Evolutionary conservation across 2,329 filamentous ascomycete genomes (phyloP).

Genomic region (Ambrosiella cleistominuta): DNA sequence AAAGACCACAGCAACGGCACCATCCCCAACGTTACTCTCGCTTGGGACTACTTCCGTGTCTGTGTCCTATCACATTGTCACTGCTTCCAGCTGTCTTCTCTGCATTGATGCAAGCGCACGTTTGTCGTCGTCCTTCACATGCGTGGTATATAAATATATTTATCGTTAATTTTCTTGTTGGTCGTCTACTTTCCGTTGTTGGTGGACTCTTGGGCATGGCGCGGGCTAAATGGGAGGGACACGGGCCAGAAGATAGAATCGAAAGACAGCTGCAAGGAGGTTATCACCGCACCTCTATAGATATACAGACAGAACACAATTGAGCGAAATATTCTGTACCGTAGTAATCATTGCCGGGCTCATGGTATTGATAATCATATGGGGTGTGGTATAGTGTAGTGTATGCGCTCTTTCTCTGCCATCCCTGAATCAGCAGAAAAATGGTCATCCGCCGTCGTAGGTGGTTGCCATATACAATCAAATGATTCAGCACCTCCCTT

Average conservation of each 20-base stretch:
- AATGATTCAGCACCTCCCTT: no score
- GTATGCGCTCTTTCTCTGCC: no score
- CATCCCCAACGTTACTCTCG: not conserved
- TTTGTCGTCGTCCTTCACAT: not conserved
- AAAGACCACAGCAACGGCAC: not conserved
- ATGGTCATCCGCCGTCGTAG: no score
- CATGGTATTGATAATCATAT: no score
- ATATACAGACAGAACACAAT: not conserved
- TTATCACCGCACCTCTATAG: not conserved
- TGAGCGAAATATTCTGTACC: no score
- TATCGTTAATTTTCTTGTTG: not conserved
- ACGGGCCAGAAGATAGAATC: not conserved
- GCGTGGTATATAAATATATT: not conserved
- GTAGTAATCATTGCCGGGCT: no score
- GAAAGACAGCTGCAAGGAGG: not conserved
- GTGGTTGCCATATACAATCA: no score
- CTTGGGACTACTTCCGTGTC: not conserved
- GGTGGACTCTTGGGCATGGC: not conserved
- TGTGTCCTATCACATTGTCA: not conserved
- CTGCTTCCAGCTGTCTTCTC: not conserved
- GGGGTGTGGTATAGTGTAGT: no score
- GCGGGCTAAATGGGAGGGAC: not conserved
- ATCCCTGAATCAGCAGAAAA: no score
- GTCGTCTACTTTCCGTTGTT: no score
- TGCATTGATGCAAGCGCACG: not conserved